Conservation (phyloP, 345 rosid species). For the Moricandia moricandioides region DNA sequence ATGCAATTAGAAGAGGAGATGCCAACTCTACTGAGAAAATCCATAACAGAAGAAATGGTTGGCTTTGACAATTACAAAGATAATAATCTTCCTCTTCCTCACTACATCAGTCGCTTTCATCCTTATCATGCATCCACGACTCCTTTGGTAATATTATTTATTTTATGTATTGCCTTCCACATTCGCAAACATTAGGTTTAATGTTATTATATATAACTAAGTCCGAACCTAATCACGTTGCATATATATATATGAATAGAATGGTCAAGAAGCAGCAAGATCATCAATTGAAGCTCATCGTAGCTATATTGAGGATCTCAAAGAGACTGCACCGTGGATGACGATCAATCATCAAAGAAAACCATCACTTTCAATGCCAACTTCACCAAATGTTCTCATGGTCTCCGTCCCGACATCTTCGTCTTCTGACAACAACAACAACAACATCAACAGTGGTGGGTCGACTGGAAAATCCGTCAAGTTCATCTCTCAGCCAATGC, state of each 20-base stretch:
- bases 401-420: constrained; percentile 26
- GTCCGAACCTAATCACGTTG: background rate
- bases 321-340: constrained; percentile 17
- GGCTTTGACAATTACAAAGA: constrained; percentile 47
- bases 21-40: constrained; percentile 47
- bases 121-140: constrained; percentile 35
- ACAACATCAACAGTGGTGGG: background rate
- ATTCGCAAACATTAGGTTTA: background rate
- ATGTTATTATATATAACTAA: background rate
- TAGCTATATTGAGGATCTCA: constrained; percentile 14
- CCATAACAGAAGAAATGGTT: constrained; percentile 47
- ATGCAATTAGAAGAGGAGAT: constrained; percentile 34
- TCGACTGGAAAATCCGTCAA: constrained; percentile 28
- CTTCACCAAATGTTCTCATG: constrained; percentile 42
- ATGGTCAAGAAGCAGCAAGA: constrained; percentile 29
- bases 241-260: background rate
- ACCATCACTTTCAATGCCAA: constrained; percentile 70
- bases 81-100: constrained; percentile 2
- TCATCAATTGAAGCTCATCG: constrained; percentile 24
- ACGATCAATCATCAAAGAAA: constrained; percentile 35
- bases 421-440: constrained; percentile 15
- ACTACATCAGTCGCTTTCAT: constrained; percentile 34
- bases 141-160: constrained; percentile 29
- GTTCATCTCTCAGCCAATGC: constrained; percentile 69
- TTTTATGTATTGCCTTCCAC: background rate